Percentiles rank a stretch among this genome's conserved stretches.
These are phyloP conservation scores for Sphaerostilbella broomeana DNA, from an alignment of 2,329 filamentous ascomycete species.

Conservation along the genomic window DNA sequence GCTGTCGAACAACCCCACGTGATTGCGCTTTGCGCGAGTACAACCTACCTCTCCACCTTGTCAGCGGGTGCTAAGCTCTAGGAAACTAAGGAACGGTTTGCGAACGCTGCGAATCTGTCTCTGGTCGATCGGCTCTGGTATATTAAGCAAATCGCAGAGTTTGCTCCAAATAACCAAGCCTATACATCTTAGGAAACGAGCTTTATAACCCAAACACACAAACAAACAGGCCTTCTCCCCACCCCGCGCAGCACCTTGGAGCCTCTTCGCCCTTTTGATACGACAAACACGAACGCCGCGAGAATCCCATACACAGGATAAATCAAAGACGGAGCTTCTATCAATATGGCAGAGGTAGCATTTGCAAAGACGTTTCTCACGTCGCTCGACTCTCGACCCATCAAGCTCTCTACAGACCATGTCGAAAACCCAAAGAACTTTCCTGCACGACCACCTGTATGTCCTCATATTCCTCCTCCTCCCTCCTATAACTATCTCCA, in stretches of 20 bases:
- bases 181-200: neutral
- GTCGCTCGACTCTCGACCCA: slow-evolving; percentile 68
- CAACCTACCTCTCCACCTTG: neutral
- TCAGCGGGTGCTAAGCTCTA: no score
- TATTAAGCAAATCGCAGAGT: no score
- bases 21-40: slow-evolving; percentile 3
- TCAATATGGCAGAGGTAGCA: slow-evolving; percentile 67
- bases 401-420: slow-evolving; percentile 83
- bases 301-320: neutral
- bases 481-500: no score
- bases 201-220: neutral
- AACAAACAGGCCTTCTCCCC: no score
- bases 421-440: slow-evolving; percentile 78
- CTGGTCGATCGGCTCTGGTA: no score
- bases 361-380: slow-evolving; percentile 82
- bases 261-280: neutral
- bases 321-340: neutral
- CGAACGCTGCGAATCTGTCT: neutral
- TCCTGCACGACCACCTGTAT: slow-evolving; percentile 68
- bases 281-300: neutral
- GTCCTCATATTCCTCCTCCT: slow-evolving; percentile 8
- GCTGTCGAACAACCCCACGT: slow-evolving; percentile 3
- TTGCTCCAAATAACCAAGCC: no score
- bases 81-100: no score
- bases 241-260: no score